Evolutionary conservation across 2,329 filamentous ascomycete genomes (phyloP), one percentile per base, ranked within the genome.

Genomic region (Ascochyta pisi): DNA sequence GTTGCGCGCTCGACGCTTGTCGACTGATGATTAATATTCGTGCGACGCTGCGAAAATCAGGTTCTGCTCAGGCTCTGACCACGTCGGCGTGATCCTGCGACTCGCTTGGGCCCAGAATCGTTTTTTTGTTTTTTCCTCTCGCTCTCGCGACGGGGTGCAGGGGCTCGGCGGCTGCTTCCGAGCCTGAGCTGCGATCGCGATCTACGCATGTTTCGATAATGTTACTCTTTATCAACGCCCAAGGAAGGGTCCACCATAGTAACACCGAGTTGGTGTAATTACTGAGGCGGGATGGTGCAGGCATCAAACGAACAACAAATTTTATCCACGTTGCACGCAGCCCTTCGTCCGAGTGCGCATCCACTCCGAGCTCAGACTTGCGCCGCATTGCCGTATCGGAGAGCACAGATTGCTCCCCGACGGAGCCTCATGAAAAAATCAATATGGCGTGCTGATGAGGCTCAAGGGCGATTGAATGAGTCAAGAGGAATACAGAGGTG

Each of bases 41-140:
- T 61, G 50, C 49, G 45, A 60, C 56, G 31, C 48, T 29, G 41
- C 29, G 41, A 51, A 47, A 44, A 47, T 26, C 41, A 35, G 43
- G 5, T 68, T 68, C 38, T 50, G 19, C 27, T 12, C 9, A 4
- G 22, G 34, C 50, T 57, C 57, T 68, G 64, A 58, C 73, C 61
- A 65, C 55, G 56, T 57, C 54, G 61, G 58, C 56, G 54, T 67
- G 64, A 62, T 51, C 26, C 50, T 19, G 38, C 22, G n/a, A 13
- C 40, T 49, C 47, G 41, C 47, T 33, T 31, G n/a, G 7, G 24
- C 41, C 5, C 10, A 13, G n/a, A 22, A 19, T 19, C 19, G 19
- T 19, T 3, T 19, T 2, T 19, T 19, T 19, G 19, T 19, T 19
- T 19, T 19, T 19, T 3, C 19, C 19, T 39, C 29, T 33, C 34